Base-by-base conservation (phyloP, 139 green algal species). In the Raphidocelis subcapitata region DNA sequence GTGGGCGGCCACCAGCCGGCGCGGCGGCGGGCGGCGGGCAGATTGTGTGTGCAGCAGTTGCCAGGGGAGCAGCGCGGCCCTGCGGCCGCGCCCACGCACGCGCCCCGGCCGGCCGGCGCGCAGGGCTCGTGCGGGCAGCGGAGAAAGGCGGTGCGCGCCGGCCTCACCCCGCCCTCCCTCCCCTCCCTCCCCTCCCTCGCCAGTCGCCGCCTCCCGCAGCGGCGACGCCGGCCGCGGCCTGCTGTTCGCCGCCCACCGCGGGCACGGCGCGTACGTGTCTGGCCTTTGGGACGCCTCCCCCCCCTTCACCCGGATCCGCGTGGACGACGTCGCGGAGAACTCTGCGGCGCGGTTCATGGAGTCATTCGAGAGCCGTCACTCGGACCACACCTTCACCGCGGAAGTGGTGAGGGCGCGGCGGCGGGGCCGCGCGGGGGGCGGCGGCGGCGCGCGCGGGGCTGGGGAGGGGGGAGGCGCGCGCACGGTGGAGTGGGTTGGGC, bases 351-450 rank as follows among this genome's bases (percentile, higher is more conserved):
- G 86, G 0, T 96, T 94, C 84, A 98, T 98, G 93, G 91, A 97
- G 84, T 91, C 80, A 14, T 95, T 87, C 70, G 93, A 98, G 81
- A 82, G 67, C 26, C 78, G 83, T 16, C 93, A 98, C 80, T 92
- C 81, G 1, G 85, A 93, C 65, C 89, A 96, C 77, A 69, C 63
- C 47, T 87, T 95, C 36, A 87, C 86, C 0, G 83, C 80, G 10
- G 61, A 62, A 35, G 62, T 93, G 76, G 88, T 88, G 56, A 35
- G 79, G 65, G 31, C 12, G 20, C n/a, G n/a, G n/a, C n/a, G n/a
- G n/a, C n/a, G n/a, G n/a, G n/a, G n/a, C n/a, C n/a, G n/a, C n/a
- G n/a, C n/a, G n/a, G n/a, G n/a, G n/a, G n/a, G n/a, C n/a, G n/a
- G n/a, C n/a, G n/a, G n/a, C n/a, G n/a, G n/a, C n/a, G n/a, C n/a